Evolutionary conservation across 257 asterid genomes (phyloP), one percentile per base, ranked within the genome.

Genomic region (Hygrophila difformis): DNA sequence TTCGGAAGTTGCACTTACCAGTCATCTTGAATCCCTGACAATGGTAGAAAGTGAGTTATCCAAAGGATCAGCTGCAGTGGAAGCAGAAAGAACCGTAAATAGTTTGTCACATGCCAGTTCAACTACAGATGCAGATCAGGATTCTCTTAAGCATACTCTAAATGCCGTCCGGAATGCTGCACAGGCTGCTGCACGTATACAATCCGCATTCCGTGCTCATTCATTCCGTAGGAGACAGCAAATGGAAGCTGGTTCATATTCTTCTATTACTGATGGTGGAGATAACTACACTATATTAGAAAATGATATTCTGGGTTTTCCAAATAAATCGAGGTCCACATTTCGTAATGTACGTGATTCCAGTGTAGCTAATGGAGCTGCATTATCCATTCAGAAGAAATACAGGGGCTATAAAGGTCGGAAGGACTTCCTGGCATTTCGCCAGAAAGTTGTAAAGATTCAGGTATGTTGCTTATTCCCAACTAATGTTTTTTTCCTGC

Each of bases 161-260:
- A 84, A 82, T 57, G 99, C 95, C 7, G 94, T 76, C 16, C 79
- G 95, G 6, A 86, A 75, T 67, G 89, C 94, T 22, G 56, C 95
- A 46, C 79, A 75, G 72, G 96, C 99, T 51, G 99, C 99, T 49
- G 95, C 97, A 39, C 94, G 93, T 13, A 91, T 91, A 60, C 99
- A 91, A 63, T 78, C 89, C 29, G 99, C 97, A 12, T 86, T 91
- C 44, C 99, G 97, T 37, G 93, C 93, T 18, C 95, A 86, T 77
- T 91, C 99, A 10, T 86, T 91, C 74, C 67, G 73, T 66, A 86
- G 39, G 71, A 73, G 97, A 67, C 93, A 66, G 71, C 77, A 74
- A 39, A 70, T 56, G 51, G 83, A 70, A 51, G 62, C 69, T 38
- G 46, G n/a, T n/a, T n/a, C 68, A 12, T 35, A 31, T 2, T 43